Percentiles rank a stretch among this genome's conserved stretches.
Evolutionary conservation across 2,329 filamentous ascomycete genomes (phyloP).

Genomic region (Trichoderma simmonsii): DNA sequence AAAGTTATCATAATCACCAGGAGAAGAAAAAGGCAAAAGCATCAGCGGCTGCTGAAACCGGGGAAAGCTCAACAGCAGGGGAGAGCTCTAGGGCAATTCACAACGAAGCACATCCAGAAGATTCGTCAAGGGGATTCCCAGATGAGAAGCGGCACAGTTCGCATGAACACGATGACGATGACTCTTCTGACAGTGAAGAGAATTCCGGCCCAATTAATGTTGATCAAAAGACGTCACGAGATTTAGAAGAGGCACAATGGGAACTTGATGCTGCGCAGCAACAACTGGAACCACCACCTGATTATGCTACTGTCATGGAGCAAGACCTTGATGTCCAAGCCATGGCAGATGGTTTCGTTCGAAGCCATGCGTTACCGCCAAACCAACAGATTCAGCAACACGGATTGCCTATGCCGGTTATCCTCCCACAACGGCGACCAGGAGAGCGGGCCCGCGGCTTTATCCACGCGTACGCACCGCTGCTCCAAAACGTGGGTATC

Average conservation of each 20-base stretch:
- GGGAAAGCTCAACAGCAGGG: background rate
- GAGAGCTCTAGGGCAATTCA: background rate
- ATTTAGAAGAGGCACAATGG: slow-evolving; percentile 20
- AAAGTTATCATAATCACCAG: slow-evolving; percentile 15
- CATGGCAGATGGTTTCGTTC: slow-evolving; percentile 17
- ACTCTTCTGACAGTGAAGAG: background rate
- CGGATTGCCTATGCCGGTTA: slow-evolving; percentile 42
- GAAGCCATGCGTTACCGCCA: slow-evolving; percentile 1
- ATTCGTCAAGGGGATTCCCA: background rate
- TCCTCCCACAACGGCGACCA: slow-evolving; percentile 52
- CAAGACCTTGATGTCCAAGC: slow-evolving; percentile 6
- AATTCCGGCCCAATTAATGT: background rate
- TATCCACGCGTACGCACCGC: slow-evolving; percentile 50
- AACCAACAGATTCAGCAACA: background rate
- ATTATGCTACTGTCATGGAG: slow-evolving; percentile 16
- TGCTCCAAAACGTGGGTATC: slow-evolving; percentile 45
- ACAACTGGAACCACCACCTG: slow-evolving; percentile 16
- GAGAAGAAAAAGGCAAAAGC: slow-evolving; percentile 10
- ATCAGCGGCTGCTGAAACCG: background rate
- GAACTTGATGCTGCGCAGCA: slow-evolving; percentile 19
- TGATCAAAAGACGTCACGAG: background rate
- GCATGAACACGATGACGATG: background rate
- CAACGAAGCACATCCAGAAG: background rate
- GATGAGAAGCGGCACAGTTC: background rate
- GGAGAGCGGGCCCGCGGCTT: slow-evolving; percentile 48